Conservation (phyloP, 2,329 filamentous ascomycete genomes). For the Phaeosphaeria sp. region DNA sequence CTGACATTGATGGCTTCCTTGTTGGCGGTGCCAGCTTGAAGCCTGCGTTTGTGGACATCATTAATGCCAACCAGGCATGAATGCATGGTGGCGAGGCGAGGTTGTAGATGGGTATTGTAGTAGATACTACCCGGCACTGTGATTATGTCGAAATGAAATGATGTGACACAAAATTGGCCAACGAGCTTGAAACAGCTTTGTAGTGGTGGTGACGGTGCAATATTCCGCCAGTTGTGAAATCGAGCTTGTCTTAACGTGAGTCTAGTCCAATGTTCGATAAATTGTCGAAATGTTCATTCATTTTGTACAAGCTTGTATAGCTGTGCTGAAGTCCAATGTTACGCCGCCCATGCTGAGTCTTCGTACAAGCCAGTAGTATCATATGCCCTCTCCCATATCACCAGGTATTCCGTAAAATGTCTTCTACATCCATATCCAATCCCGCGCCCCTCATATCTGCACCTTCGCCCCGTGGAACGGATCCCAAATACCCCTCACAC, state of each 20-base stretch:
- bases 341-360: not conserved
- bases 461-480: constrained; percentile 64
- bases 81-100: constrained; percentile 42
- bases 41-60: constrained; percentile 82
- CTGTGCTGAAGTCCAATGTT: not conserved
- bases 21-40: constrained; percentile 96
- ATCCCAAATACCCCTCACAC: constrained; percentile 70
- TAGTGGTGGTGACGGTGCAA: too few relatives aligned
- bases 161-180: too few relatives aligned
- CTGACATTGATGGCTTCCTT: constrained; percentile 97
- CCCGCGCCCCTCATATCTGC: constrained; percentile 28
- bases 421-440: too few relatives aligned
- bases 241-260: too few relatives aligned
- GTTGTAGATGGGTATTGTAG: constrained; percentile 53
- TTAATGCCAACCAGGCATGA: constrained; percentile 63
- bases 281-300: not conserved
- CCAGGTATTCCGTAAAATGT: not conserved
- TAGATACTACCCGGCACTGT: not conserved
- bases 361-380: not conserved
- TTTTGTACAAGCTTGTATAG: constrained; percentile 4
- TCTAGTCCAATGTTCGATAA: constrained; percentile 21
- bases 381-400: not conserved
- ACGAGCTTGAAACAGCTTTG: too few relatives aligned
- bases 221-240: too few relatives aligned
- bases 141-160: not conserved